phyloP scores from a whole-genome alignment of 2,329 filamentous ascomycete genomes.

The Microsporum canis region DNA sequence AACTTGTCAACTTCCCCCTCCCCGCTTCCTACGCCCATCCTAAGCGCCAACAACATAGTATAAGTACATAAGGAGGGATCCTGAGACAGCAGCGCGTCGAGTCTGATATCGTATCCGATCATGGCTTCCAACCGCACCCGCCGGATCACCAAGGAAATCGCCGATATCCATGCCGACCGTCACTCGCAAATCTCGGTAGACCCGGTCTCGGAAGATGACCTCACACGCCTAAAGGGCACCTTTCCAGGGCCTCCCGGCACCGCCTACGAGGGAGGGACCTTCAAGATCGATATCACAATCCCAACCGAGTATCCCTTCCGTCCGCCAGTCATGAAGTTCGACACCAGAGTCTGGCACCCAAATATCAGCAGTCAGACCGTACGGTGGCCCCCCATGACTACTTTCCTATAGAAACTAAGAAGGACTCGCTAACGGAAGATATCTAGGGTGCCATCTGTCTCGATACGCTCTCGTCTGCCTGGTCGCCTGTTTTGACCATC shows the following conservation, averaged over 20 bases:
- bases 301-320: conserved; percentile 87
- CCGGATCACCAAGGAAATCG: conserved; percentile 42
- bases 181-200: conserved; percentile 65
- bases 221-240: conserved; percentile 71
- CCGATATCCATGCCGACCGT: conserved; percentile 48
- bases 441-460: conserved; percentile 85
- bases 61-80: not conserved
- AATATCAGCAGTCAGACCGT: conserved; percentile 93
- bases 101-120: not conserved
- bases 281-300: conserved; percentile 72
- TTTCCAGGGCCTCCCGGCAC: conserved; percentile 85
- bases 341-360: conserved; percentile 92
- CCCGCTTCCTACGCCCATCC: not conserved
- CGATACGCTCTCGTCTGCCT: conserved; percentile 77
- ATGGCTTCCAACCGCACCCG: conserved; percentile 49
- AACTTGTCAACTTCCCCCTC: not conserved
- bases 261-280: conserved; percentile 80
- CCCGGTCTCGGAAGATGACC: conserved; percentile 52
- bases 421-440: not conserved
- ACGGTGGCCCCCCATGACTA: conserved; percentile 26
- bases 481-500: conserved; percentile 94
- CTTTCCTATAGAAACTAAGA: not conserved
- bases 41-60: not conserved
- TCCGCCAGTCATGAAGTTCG: conserved; percentile 80
- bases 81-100: not conserved